Percentiles rank a stretch among this genome's conserved stretches.
Conservation (phyloP, 305 asterid species). For the Ilex paraguariensis region DNA sequence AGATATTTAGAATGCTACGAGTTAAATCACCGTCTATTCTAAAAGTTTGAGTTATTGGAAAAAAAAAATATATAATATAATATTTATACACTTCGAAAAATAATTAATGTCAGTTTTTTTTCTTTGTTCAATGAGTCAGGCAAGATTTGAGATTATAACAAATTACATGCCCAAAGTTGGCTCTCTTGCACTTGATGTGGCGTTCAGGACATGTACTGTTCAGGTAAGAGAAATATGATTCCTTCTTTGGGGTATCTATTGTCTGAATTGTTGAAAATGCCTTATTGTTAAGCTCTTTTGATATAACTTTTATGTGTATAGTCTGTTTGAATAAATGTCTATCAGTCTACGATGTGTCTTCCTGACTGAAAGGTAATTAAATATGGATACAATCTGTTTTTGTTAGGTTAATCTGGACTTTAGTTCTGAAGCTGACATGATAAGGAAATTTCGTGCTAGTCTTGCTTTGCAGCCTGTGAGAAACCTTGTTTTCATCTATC, state of each 20-base stretch:
- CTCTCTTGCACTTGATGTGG: slow-evolving; percentile 89
- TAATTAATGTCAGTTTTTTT: no score
- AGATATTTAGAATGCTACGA: no score
- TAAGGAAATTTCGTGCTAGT: slow-evolving; percentile 59
- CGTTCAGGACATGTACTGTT: slow-evolving; percentile 90
- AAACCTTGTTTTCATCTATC: slow-evolving; percentile 14
- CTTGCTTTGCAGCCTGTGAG: slow-evolving; percentile 68
- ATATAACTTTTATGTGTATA: no score
- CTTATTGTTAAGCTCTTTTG: no score
- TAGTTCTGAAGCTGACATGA: slow-evolving; percentile 75
- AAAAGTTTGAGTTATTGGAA: no score
- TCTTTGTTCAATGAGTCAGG: slow-evolving; percentile 42
- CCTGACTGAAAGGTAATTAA: no score
- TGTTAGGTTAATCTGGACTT: slow-evolving; percentile 91
- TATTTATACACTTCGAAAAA: no score
- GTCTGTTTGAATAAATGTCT: no score
- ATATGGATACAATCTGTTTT: not conserved
- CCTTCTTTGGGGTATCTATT: not conserved
- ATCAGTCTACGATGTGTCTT: no score
- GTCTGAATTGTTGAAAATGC: no score
- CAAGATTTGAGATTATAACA: slow-evolving; percentile 80
- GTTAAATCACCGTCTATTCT: no score
- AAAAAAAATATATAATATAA: no score
- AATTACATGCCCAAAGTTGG: slow-evolving; percentile 99
- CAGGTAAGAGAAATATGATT: slow-evolving; percentile 47